These are phyloP conservation scores for Debaryomyces sp. DNA, from an alignment of 1,139 yeast species.

Conservation along the genomic window DNA sequence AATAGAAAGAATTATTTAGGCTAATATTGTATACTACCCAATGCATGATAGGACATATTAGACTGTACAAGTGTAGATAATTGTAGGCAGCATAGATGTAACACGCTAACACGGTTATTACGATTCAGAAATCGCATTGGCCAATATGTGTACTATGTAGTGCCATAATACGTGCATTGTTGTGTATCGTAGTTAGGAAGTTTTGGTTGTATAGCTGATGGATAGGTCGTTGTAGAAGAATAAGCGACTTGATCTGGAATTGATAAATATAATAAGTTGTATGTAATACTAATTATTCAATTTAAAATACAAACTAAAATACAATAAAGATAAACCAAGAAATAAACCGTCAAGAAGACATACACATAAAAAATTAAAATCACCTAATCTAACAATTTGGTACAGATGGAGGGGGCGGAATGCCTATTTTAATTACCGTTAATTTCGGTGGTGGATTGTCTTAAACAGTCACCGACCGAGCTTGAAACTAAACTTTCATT, in stretches of 20 bases:
- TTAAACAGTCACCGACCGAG: constrained; percentile 44
- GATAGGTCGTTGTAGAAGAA: not conserved
- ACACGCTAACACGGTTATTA: not conserved
- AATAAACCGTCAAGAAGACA: constrained; percentile 1
- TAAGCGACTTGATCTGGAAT: not conserved
- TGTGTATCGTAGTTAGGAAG: too few species aligned
- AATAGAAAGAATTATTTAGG: constrained; percentile 84
- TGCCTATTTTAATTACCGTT: constrained; percentile 24
- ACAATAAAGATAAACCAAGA: constrained; percentile 5
- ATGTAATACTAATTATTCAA: not conserved
- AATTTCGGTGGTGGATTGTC: constrained; percentile 42
- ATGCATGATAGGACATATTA: not conserved
- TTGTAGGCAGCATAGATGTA: not conserved
- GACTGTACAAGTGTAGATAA: not conserved
- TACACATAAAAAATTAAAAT: constrained; percentile 2
- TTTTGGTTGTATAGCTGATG: not conserved
- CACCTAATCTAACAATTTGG: not conserved
- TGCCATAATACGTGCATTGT: too few species aligned
- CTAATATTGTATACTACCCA: constrained; percentile 1
- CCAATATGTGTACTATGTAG: not conserved
- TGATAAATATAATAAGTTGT: not conserved
- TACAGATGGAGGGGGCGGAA: not conserved
- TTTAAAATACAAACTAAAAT: constrained; percentile 6
- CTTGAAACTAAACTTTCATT: constrained; percentile 41
- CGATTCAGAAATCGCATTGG: too few species aligned